Conservation (phyloP, 495 filamentous ascomycete genomes). For the Massariosphaeria phaeospora region DNA sequence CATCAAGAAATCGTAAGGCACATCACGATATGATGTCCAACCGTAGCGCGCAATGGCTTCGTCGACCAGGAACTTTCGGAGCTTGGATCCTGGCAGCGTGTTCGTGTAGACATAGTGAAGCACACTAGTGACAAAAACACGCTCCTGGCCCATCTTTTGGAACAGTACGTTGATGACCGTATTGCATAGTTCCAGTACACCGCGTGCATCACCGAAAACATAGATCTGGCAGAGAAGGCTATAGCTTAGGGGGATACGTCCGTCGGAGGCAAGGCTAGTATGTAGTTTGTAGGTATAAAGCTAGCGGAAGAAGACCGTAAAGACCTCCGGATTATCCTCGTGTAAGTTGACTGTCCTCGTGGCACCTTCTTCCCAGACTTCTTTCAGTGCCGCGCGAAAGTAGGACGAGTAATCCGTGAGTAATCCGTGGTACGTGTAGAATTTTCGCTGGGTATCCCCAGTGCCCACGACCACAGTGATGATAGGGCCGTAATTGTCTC, state of each 20-base stretch:
- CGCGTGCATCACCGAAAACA: slow-evolving; percentile 5
- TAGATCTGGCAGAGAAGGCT: background rate
- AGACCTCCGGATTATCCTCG: background rate
- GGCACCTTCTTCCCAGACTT: slow-evolving; percentile 5
- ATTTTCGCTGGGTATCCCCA: background rate
- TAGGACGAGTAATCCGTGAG: slow-evolving; percentile 7
- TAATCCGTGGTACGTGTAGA: background rate
- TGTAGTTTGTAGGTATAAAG: background rate
- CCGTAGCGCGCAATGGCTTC: background rate
- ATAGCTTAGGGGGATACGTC: background rate
- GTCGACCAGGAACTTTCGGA: background rate
- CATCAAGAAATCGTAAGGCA: too few relatives aligned
- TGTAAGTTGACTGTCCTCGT: background rate
- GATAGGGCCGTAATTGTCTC: background rate
- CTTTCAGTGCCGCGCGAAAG: background rate
- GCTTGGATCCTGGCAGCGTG: background rate
- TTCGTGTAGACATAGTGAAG: background rate
- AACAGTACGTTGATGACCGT: background rate
- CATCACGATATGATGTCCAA: too few relatives aligned
- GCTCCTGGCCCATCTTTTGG: background rate
- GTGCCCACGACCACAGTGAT: slow-evolving; percentile 1
- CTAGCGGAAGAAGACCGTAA: background rate
- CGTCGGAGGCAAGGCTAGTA: background rate
- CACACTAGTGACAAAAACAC: background rate
- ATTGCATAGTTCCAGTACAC: background rate